These are phyloP conservation scores for Paxillus rubicundulus DNA, from an alignment of 768 basidiomycete species.

Conservation along the genomic window DNA sequence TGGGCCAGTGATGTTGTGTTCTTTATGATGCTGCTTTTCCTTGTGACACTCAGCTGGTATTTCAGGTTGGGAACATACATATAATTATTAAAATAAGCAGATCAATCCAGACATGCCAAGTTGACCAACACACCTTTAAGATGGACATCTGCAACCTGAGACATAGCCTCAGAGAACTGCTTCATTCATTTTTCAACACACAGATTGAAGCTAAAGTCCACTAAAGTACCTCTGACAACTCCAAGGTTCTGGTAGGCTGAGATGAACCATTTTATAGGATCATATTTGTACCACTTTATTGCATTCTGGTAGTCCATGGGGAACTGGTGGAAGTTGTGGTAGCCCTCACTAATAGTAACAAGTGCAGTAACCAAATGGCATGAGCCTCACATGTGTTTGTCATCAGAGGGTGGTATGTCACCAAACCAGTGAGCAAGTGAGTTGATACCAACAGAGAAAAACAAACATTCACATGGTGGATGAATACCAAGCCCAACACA, in stretches of 20 bases:
- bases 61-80: no score
- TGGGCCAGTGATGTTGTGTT: no score
- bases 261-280: conserved; percentile 92
- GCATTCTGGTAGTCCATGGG: conserved; percentile 98
- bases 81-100: no score
- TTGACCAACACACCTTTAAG: no score
- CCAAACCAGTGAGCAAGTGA: conserved; percentile 91
- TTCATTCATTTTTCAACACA: no score
- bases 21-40: no score
- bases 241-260: conserved; percentile 47
- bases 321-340: conserved; percentile 98
- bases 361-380: conserved; percentile 85
- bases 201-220: no score
- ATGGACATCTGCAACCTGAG: no score
- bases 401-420: conserved; percentile 86
- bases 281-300: conserved; percentile 88
- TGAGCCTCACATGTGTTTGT: conserved; percentile 93
- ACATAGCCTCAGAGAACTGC: no score
- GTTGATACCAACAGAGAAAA: background rate
- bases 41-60: no score
- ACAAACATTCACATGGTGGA: conserved; percentile 70
- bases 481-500: conserved; percentile 74
- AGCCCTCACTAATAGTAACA: conserved; percentile 91
- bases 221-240: no score
- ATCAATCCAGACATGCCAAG: no score